Evolutionary conservation across 2,329 filamentous ascomycete genomes (phyloP).

Genomic region (Arachnomyces sp.): DNA sequence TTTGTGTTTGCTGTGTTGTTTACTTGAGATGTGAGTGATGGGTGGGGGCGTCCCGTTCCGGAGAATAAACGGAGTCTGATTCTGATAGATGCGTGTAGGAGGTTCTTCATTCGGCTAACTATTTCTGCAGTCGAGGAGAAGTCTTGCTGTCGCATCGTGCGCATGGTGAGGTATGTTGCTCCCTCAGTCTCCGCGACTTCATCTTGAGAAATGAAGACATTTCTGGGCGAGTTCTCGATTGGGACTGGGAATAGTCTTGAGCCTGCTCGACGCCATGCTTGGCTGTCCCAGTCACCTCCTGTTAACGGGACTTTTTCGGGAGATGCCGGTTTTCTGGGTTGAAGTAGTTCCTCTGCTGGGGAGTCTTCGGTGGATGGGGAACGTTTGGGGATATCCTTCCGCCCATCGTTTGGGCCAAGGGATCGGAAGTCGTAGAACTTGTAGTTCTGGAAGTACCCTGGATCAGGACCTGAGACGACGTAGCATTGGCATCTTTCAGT

Average conservation of each 20-base stretch:
- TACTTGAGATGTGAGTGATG: neutral
- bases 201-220: conserved; percentile 37
- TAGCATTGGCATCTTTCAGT: conserved; percentile 39
- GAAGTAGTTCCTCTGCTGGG: conserved; percentile 21
- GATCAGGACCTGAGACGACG: conserved; percentile 33
- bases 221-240: conserved; percentile 40
- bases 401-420: conserved; percentile 20
- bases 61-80: conserved; percentile 38
- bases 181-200: conserved; percentile 10
- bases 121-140: conserved; percentile 44
- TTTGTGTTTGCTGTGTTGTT: neutral
- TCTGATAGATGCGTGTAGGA: conserved; percentile 42
- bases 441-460: conserved; percentile 43
- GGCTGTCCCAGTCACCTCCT: conserved; percentile 32
- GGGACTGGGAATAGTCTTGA: conserved; percentile 30
- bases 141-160: conserved; percentile 34
- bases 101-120: conserved; percentile 36
- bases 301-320: conserved; percentile 6
- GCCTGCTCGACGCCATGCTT: conserved; percentile 38
- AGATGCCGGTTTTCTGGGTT: no score
- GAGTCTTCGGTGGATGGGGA: conserved; percentile 24
- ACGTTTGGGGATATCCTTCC: conserved; percentile 10
- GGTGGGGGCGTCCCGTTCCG: conserved; percentile 6
- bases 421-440: conserved; percentile 45
- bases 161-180: conserved; percentile 39